Evolutionary conservation across 192 early-diverging fungal species (phyloP), one percentile per base, ranked within the genome.

Genomic region (Thamnidium elegans): DNA sequence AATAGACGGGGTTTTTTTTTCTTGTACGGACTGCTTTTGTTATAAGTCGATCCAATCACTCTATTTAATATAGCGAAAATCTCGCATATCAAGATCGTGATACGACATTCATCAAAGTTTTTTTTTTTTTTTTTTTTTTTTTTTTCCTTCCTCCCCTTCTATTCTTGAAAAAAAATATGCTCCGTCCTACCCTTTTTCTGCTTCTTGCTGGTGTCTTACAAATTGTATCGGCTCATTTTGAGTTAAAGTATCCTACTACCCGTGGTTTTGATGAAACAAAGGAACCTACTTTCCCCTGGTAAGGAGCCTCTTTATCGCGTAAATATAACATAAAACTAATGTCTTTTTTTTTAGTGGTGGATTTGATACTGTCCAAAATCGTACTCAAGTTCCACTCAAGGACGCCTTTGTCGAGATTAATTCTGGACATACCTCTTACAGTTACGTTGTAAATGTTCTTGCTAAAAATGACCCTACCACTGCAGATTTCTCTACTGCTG

Each of bases 201-300:
- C 43, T 59, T 39, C 4, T 21, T 30, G 42, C 43, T 15, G 58
- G 13, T 26, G 15, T 53, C 30, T 50, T 75, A 15, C 70, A 70
- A 36, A 69, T 64, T 42, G 76, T 64, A 7, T 64, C 62, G 54
- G 82, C 82, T 17, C 83, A 85, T 56, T 85, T 62, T 46, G 67
- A 72, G 31, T 64, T 85, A 17, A 68, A 65, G 19, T 79, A 79
- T 46, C 83, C 83, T 47, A 15, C 55, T 5, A 21, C 79, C 13
- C 72, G 83, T 44, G 77, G 77, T 13, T 83, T 83, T 23, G 53
- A 45, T 44, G 81, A 83, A 3, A 54, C 55, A 34, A 72, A 50
- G 4, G 82, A 86, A 31, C 65, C 72, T 7, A 73, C 55, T 31
- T 78, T 58, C 17, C 84, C 82, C 39, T 86, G 36, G 36, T 39